These are phyloP conservation scores for Chrysanthemum lavandulifolium DNA, from an alignment of 129 eudicot genomes.

Conservation along the genomic window DNA sequence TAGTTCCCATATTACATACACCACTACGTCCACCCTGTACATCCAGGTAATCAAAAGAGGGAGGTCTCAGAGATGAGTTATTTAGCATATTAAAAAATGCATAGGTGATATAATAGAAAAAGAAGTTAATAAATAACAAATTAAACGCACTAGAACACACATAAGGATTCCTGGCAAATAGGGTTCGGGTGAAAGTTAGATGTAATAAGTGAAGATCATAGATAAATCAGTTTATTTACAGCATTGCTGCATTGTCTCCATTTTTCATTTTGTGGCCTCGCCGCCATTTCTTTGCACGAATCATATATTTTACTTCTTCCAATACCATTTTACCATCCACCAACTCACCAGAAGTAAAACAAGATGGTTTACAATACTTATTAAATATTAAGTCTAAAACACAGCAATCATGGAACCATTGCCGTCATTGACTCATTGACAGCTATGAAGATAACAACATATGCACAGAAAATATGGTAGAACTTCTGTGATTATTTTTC, in stretches of 20 bases:
- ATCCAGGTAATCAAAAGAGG: constrained; percentile 1
- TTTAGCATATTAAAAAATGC: background rate
- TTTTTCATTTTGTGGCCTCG: background rate
- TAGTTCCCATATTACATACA: constrained; percentile 91
- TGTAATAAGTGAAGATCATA: background rate
- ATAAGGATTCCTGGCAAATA: background rate
- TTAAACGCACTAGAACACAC: background rate
- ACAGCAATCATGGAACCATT: no score
- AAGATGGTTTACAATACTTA: no score
- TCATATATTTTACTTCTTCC: background rate
- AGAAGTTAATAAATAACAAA: background rate
- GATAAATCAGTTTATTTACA: background rate
- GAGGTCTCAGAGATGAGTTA: background rate
- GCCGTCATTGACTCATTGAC: no score
- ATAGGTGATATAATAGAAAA: background rate
- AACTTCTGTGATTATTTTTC: no score
- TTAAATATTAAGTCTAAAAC: no score
- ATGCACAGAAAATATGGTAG: no score
- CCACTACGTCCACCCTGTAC: constrained; percentile 94
- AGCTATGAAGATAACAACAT: no score
- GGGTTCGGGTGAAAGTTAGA: background rate
- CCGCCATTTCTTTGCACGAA: background rate
- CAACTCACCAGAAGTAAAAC: no score
- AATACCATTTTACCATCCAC: background rate
- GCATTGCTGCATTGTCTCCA: background rate